Percentiles rank a stretch among this genome's conserved stretches.
phyloP scores from a whole-genome alignment of 1,284 basidiomycete genomes.

The Pyrrhoderma noxium region DNA sequence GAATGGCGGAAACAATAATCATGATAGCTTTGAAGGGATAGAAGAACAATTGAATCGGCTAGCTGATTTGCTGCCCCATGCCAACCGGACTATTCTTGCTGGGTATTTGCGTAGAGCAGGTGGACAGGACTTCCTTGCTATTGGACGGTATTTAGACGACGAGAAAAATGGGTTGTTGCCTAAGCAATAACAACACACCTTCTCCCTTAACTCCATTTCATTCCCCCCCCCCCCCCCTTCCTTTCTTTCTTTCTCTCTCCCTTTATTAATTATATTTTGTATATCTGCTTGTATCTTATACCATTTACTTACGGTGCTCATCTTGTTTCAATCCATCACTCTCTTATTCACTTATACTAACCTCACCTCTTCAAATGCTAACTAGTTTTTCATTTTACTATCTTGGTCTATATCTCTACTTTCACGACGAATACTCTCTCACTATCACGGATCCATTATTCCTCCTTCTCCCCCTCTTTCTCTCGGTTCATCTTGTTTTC shows the following conservation, averaged over 20 bases:
- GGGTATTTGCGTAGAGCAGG: slow-evolving; percentile 64
- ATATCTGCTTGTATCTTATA: not conserved
- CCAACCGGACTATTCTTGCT: slow-evolving; percentile 60
- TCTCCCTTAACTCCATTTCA: not conserved
- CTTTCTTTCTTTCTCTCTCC: not conserved
- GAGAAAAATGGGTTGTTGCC: slow-evolving; percentile 59
- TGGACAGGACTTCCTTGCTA: slow-evolving; percentile 73
- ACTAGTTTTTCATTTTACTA: too few relatives aligned
- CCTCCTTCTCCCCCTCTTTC: too few relatives aligned
- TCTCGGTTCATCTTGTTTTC: too few relatives aligned
- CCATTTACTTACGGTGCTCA: not conserved
- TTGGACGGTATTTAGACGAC: slow-evolving; percentile 83
- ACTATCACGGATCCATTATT: too few relatives aligned
- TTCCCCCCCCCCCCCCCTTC: not conserved
- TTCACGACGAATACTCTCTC: too few relatives aligned
- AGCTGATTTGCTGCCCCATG: slow-evolving; percentile 68
- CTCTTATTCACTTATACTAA: too few relatives aligned
- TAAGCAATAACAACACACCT: slow-evolving; percentile 3
- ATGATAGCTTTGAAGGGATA: slow-evolving; percentile 24
- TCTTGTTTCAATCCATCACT: too few relatives aligned
- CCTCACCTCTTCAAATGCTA: too few relatives aligned
- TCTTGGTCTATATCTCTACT: too few relatives aligned
- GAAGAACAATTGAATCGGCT: slow-evolving; percentile 64
- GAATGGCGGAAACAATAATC: not conserved
- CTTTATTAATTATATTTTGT: not conserved